Evolutionary conservation across 2,329 filamentous ascomycete species (phyloP), one percentile per base, ranked within the genome.

Genomic region (Domatiomyces catenatus): DNA sequence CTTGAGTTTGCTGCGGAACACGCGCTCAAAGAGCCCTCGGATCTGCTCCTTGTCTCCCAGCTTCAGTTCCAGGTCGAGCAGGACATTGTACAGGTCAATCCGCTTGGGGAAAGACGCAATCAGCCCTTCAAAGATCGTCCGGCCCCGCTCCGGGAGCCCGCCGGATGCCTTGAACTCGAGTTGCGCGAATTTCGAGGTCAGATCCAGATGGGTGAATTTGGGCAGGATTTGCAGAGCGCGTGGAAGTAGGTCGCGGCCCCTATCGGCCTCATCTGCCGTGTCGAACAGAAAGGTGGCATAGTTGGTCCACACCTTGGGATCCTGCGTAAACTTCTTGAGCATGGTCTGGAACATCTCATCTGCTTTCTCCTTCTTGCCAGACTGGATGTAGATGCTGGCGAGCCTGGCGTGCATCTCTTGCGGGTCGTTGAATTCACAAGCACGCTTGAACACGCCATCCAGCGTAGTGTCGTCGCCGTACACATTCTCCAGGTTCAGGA

Each of bases 321-420:
- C 79, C 57, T 82, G 80, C 56, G 84, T 83, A 62, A 92, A 86
- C 70, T 93, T 95, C 72, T 92, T 93, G 61, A 86, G 73, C 68
- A 94, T 86, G 42, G 75, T 71, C 66, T 92, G 84, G 71, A 95
- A 96, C 59, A 96, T 76, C 19, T 77, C 79, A 63, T 95, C 88
- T 50, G 90, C 90, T 76, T 89, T 83, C 67, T 83, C 79, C 61
- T 81, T 75, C 72, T 93, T 94, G 61, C 82, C 81, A 24, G 88
- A 88, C 63, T 92, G 85, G 59, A 96, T 94, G 70, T 93, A 95
- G 65, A 95, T 95, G 68, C 86, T 94, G 52, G 86, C 84, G 62
- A 96, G 75, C 56, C 86, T 81, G 68, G 94, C 84, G 66, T 94
- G 83, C 56, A 96, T 83, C 62, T 94, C 86, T 58, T 90, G 83